Evolutionary conservation across 2,329 filamentous ascomycete species (phyloP), one percentile per base, ranked within the genome.

Genomic region (Venturia effusa): DNA sequence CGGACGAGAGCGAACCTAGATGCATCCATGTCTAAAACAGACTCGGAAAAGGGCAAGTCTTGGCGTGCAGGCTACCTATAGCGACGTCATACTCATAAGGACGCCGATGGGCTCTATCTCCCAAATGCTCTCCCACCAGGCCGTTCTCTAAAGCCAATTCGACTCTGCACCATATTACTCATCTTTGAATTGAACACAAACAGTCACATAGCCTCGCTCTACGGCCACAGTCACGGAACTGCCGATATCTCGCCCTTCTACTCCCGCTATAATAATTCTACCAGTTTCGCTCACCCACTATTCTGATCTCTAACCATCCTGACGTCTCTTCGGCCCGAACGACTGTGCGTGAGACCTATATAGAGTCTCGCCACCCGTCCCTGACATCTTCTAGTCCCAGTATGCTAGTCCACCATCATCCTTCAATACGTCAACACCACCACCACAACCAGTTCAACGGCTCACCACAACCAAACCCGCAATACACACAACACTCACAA

Each of bases 311-410:
- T 34, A 34, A 57, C 51, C 51, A 57, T 57, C 51, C 51, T 34
- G 30, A 57, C 51, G 11, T n/a, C 34, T 57, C 27, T 34, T 57
- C 51, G 51, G 51, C 51, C 51, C 51, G 51, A 57, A 57, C 15
- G 30, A 57, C 51, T 19, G 51, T 54, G 51, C 51, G 30, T 22
- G 30, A 6, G 13, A 57, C 30, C 51, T 57, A 57, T 57, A 57
- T 57, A 57, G 45, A 51, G 51, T 34, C 51, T 57, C 30, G 51
- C 51, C 51, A 57, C 51, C 51, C 51, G 51, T 57, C 51, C 51
- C 51, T 57, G 51, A 57, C 3, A 2, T 10, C 51, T 57, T n/a
- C 51, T 57, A 57, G 51, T 34, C 19, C 1, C 51, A 57, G 32
- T 57, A 57, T 57, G 51, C 51, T 57, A 34, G 51, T 34, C 17